Evolutionary conservation across 352 stramenopile species (phyloP).

Genomic region (Pythium monospermum): DNA sequence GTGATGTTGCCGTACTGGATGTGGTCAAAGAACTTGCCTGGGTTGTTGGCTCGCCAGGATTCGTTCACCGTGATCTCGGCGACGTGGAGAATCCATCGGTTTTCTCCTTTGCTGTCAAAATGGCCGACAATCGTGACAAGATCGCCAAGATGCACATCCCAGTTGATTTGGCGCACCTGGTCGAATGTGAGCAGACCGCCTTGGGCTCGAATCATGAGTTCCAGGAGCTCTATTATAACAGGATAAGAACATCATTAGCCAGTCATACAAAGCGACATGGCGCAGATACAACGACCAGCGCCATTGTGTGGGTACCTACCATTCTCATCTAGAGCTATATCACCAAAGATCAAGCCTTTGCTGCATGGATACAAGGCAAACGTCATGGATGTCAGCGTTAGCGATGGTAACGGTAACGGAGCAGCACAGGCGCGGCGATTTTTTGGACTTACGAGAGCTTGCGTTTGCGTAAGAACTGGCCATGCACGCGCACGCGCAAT

Average conservation of each 20-base stretch:
- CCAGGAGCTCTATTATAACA: conserved; percentile 60
- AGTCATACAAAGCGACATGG: no score
- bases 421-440: no score
- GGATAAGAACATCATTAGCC: no score
- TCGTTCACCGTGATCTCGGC: conserved; percentile 44
- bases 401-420: no score
- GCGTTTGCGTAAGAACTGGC: conserved; percentile 71
- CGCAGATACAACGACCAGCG: no score
- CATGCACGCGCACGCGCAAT: conserved; percentile 36
- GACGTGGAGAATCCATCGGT: conserved; percentile 54
- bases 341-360: conserved; percentile 78
- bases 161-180: conserved; percentile 69
- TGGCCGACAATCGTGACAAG: conserved; percentile 38
- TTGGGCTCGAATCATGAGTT: conserved; percentile 77
- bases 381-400: no score
- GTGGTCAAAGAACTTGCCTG: conserved; percentile 53
- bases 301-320: no score
- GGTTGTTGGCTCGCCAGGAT: conserved; percentile 48
- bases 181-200: conserved; percentile 53
- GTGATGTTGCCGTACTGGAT: conserved; percentile 23
- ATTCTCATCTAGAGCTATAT: conserved; percentile 64
- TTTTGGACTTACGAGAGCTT: conserved; percentile 71
- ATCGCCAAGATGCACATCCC: conserved; percentile 74
- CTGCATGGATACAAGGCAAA: conserved; percentile 19
- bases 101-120: conserved; percentile 37